Conservation (phyloP, 1,284 basidiomycete species). For the Leccinum pseudoinsigne region DNA sequence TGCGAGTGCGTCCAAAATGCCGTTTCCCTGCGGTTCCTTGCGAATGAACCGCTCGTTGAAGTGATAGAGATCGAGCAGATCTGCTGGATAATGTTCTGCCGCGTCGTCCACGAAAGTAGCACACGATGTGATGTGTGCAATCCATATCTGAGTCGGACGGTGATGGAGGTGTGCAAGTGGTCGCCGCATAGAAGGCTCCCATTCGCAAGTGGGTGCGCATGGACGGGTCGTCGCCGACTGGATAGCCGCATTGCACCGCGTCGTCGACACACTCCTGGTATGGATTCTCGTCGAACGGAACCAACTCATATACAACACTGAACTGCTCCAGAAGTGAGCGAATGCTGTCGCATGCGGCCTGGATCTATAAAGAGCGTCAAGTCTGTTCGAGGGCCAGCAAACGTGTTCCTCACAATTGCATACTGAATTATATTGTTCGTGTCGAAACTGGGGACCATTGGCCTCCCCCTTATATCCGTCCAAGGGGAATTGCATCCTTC, state of each 20-base stretch:
- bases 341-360: constrained; percentile 10
- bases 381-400: not conserved
- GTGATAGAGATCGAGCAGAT: constrained; percentile 20
- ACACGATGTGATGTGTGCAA: constrained; percentile 31
- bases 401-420: constrained; percentile 14
- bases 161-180: constrained; percentile 13
- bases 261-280: constrained; percentile 23
- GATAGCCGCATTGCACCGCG: constrained; percentile 11
- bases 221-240: constrained; percentile 13
- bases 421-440: constrained; percentile 7
- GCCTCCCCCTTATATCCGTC: not conserved
- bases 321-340: constrained; percentile 14
- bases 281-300: constrained; percentile 13
- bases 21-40: constrained; percentile 22
- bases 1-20: constrained; percentile 30
- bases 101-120: constrained; percentile 34
- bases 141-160: constrained; percentile 24
- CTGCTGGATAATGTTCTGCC: constrained; percentile 8
- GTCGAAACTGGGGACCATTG: not conserved
- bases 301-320: constrained; percentile 17
- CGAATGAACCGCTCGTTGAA: constrained; percentile 33
- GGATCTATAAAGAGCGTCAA: constrained; percentile 14
- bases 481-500: not conserved
- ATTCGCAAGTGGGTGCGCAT: constrained; percentile 16
- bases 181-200: constrained; percentile 22